Percentiles rank a stretch among this genome's conserved stretches.
These are phyloP conservation scores for Calocybe gangraenosa DNA, from an alignment of 768 basidiomycete species.

Conservation along the genomic window DNA sequence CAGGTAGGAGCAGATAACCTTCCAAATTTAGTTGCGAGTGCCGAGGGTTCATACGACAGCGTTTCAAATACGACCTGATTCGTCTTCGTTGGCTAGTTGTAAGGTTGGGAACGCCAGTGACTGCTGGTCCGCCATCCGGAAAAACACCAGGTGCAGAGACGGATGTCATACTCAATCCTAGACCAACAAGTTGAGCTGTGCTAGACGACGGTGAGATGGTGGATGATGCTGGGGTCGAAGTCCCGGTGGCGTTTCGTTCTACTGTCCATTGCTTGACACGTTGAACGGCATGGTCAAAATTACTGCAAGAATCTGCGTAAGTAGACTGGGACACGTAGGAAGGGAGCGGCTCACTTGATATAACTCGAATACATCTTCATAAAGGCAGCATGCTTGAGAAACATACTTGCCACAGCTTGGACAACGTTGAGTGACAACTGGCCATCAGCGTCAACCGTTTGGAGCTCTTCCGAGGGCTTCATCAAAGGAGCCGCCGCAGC, in stretches of 20 bases:
- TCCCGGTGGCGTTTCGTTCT: constrained; percentile 41
- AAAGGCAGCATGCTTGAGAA: constrained; percentile 92
- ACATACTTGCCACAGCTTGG: constrained; percentile 80
- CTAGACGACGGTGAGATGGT: constrained; percentile 57
- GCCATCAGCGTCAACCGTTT: constrained; percentile 64
- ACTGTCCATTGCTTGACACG: constrained; percentile 85
- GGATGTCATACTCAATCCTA: constrained; percentile 55
- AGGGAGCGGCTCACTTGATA: constrained; percentile 72
- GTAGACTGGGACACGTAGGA: constrained; percentile 7
- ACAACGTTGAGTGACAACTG: constrained; percentile 72
- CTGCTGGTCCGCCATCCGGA: constrained; percentile 33
- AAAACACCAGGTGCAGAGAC: constrained; percentile 40
- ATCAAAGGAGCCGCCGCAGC: constrained; percentile 68
- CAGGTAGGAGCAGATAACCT: constrained; percentile 89
- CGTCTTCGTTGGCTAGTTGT: constrained; percentile 83
- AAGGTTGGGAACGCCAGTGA: constrained; percentile 49
- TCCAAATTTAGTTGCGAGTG: constrained; percentile 95
- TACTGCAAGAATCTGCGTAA: constrained; percentile 41
- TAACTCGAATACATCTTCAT: constrained; percentile 99
- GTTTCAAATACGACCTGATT: constrained; percentile 85
- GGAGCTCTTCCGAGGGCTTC: constrained; percentile 37
- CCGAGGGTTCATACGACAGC: constrained; percentile 82
- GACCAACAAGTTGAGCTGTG: constrained; percentile 56
- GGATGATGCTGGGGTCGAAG: constrained; percentile 32
- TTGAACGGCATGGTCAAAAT: constrained; percentile 90